Conservation (phyloP, 805 yeast species). For the Candida cerambycidarum region DNA sequence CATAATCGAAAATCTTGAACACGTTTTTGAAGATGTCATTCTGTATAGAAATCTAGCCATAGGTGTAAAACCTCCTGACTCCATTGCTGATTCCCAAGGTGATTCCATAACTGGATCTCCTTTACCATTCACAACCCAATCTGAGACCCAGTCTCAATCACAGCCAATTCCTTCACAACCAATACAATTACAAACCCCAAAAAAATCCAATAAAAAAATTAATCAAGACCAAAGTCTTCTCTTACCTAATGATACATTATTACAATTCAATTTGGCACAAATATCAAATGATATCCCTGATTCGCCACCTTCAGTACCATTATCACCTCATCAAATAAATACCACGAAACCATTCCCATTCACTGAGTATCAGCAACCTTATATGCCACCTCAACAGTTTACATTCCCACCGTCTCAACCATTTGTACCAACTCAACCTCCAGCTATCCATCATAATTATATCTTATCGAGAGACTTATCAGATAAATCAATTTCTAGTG, state of each 20-base stretch:
- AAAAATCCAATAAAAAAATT: background rate
- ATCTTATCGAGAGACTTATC: constrained; percentile 15
- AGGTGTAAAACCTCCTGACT: constrained; percentile 10
- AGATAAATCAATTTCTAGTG: constrained; percentile 24
- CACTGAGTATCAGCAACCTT: background rate
- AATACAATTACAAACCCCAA: background rate
- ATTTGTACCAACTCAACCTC: constrained; percentile 5
- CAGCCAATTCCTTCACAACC: background rate
- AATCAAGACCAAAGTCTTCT: constrained; percentile 1
- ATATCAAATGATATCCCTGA: constrained; percentile 37
- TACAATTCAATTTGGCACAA: constrained; percentile 15
- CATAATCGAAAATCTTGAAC: constrained; percentile 28
- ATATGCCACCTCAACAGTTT: background rate
- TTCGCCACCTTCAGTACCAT: constrained; percentile 45
- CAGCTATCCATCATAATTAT: background rate
- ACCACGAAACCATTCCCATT: background rate
- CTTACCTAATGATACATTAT: constrained; percentile 7
- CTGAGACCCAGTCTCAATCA: too few species aligned
- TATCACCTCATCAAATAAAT: constrained; percentile 28
- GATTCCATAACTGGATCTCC: background rate
- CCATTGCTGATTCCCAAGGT: background rate
- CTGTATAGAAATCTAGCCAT: constrained; percentile 37
- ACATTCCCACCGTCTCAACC: background rate
- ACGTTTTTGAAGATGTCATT: constrained; percentile 41
- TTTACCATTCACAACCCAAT: too few species aligned